Evolutionary conservation across 495 filamentous ascomycete species (phyloP), one percentile per base, ranked within the genome.

Genomic region (Gamarada debralockiae): DNA sequence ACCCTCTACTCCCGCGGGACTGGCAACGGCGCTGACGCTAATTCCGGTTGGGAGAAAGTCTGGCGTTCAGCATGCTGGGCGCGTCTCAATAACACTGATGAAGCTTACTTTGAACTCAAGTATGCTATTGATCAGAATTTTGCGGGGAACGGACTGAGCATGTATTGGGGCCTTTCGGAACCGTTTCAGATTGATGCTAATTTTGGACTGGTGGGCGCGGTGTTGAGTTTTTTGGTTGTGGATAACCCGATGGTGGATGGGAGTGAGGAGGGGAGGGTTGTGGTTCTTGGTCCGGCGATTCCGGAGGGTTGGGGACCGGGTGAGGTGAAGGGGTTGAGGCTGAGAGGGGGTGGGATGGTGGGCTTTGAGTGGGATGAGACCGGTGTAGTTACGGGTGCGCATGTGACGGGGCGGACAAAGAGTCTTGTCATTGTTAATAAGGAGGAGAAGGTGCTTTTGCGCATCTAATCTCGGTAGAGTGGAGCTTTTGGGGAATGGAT

Each of bases 171-270:
- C 21, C 62, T 67, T 7, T 27, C 58, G 6, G 52, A 54, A 31
- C 70, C 73, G 4, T 79, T 78, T 51, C 78, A 80, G 62, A 76
- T 78, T 33, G 78, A 80, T 64, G 77, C 78, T 9, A 81, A 81
- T 59, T 81, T 77, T 49, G 78, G 75, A 4, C 54, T 70, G 3
- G 63, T 66, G 33, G 76, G 70, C 1, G 75, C 73, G 9, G 64
- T 76, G 47, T 36, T 76, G 24, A 58, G 56, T 5, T 77, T 79
- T 67, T 59, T 81, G 43, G 68, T 72, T 52, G 48, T 73, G 27
- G 69, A 70, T 53, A 54, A 67, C 22, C 55, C 57, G 18, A 21
- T 8, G 3, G 43, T 51, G 31, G 45, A 54, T 31, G 36, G 55
- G 13, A 24, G 34, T 1, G 46, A 39, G 3, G 33, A 39, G 12